These are phyloP conservation scores for Spiromastix sp. DNA, from an alignment of 2,329 filamentous ascomycete species.

Conservation along the genomic window DNA sequence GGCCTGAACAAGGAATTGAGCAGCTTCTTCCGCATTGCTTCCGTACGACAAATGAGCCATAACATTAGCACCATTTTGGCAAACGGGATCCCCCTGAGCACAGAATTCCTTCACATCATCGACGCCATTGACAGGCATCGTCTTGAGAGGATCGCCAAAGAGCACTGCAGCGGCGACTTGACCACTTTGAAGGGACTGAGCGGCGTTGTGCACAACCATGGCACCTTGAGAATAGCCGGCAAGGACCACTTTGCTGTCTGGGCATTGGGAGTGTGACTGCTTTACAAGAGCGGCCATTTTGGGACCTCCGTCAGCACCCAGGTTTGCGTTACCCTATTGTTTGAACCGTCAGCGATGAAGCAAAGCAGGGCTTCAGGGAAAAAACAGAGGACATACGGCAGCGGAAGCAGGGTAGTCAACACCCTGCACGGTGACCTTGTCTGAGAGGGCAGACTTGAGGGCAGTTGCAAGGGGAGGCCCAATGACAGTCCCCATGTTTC, in stretches of 20 bases:
- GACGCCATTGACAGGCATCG: slow-evolving; percentile 28
- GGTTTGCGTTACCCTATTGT: slow-evolving; percentile 16
- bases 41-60: slow-evolving; percentile 34
- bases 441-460: slow-evolving; percentile 14
- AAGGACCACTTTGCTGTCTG: slow-evolving; percentile 22
- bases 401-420: slow-evolving; percentile 20
- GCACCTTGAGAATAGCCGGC: slow-evolving; percentile 24
- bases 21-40: slow-evolving; percentile 23
- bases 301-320: slow-evolving; percentile 19
- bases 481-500: slow-evolving; percentile 32
- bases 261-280: slow-evolving; percentile 20
- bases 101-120: slow-evolving; percentile 40
- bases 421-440: slow-evolving; percentile 21
- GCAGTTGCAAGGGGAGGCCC: slow-evolving; percentile 24
- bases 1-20: slow-evolving; percentile 23
- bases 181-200: slow-evolving; percentile 16
- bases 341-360: too few relatives aligned
- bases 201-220: slow-evolving; percentile 25
- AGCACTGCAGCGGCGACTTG: slow-evolving; percentile 33
- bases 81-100: slow-evolving; percentile 41
- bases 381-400: slow-evolving; percentile 4
- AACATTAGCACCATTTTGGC: slow-evolving; percentile 33
- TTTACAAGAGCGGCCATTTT: slow-evolving; percentile 20
- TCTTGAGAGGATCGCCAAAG: slow-evolving; percentile 37
- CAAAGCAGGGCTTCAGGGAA: too few relatives aligned